Conservation (phyloP, 2,329 filamentous ascomycete species). For the Pseudonectria buxi region DNA sequence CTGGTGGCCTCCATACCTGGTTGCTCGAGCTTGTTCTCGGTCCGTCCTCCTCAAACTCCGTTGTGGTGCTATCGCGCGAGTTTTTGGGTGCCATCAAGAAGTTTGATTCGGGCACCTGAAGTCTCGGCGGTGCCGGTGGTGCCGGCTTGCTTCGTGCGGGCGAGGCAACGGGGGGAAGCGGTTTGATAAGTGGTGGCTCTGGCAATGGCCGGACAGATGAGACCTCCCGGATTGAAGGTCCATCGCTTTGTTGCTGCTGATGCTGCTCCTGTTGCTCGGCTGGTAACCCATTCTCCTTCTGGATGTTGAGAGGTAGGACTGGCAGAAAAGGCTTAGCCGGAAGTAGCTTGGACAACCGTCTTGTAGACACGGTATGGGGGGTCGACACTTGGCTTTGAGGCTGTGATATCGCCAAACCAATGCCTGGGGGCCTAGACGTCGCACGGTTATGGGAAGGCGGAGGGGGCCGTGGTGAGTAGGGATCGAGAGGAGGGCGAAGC, state of each 20-base stretch:
- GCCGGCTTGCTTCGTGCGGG: conserved; percentile 10
- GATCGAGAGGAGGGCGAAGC: conserved; percentile 14
- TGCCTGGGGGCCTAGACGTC: conserved; percentile 30
- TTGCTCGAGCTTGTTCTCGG: conserved; percentile 28
- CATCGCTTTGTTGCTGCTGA: background rate
- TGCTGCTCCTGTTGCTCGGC: conserved; percentile 9
- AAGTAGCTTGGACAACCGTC: conserved; percentile 37
- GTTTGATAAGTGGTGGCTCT: conserved; percentile 6
- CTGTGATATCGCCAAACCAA: conserved; percentile 40
- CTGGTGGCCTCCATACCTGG: conserved; percentile 46
- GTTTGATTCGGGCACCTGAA: conserved; percentile 22
- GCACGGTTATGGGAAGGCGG: conserved; percentile 20
- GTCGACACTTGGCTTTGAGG: conserved; percentile 15
- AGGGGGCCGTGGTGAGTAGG: conserved; percentile 13
- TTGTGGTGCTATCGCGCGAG: conserved; percentile 38
- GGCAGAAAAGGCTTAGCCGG: conserved; percentile 40
- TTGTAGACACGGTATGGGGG: conserved; percentile 16
- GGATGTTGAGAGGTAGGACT: conserved; percentile 9
- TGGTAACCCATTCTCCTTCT: conserved; percentile 10
- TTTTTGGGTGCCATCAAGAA: conserved; percentile 4
- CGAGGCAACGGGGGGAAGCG: conserved; percentile 6
- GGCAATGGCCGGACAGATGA: conserved; percentile 7
- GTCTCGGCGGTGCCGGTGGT: conserved; percentile 19
- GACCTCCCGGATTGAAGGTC: no score
- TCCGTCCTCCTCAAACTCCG: conserved; percentile 48